Evolutionary conservation across 2,329 filamentous ascomycete genomes (phyloP).

Genomic region (Pezicula rhizophila): DNA sequence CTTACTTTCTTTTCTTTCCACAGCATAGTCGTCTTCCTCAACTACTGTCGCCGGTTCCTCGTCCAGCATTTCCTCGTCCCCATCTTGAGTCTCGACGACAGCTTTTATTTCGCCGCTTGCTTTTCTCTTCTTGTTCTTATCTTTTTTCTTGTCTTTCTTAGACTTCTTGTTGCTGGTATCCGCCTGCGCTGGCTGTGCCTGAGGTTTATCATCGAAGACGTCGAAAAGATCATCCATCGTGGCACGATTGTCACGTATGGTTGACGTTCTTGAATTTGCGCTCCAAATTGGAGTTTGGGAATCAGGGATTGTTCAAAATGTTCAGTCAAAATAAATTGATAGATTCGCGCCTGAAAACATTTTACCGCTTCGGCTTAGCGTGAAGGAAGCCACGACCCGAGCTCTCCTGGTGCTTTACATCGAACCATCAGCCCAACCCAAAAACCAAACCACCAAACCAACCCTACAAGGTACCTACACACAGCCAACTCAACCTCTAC

Average conservation of each 20-base stretch:
- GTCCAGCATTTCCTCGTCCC: conserved; percentile 57
- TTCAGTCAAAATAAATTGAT: neutral
- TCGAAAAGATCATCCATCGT: conserved; percentile 76
- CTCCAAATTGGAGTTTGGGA: too few species aligned
- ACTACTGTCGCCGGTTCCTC: conserved; percentile 12
- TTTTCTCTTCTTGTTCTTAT: conserved; percentile 78
- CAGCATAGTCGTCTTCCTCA: conserved; percentile 34
- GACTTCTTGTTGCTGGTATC: conserved; percentile 23
- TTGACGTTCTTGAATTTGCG: neutral
- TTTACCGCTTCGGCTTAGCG: conserved; percentile 2
- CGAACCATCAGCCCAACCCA: conserved; percentile 9
- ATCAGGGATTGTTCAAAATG: neutral
- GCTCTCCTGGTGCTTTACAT: conserved; percentile 4
- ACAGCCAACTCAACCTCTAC: neutral
- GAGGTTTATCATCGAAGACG: conserved; percentile 66
- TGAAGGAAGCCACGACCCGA: neutral
- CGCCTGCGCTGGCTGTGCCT: conserved; percentile 31
- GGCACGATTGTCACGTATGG: conserved; percentile 2
- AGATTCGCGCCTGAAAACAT: neutral
- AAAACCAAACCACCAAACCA: conserved; percentile 10
- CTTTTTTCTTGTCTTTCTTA: conserved; percentile 41
- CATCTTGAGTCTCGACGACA: conserved; percentile 49
- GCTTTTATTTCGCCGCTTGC: conserved; percentile 71
- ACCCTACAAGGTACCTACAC: conserved; percentile 12
- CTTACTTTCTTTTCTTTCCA: conserved; percentile 50